Evolutionary conservation across 495 filamentous ascomycete genomes (phyloP), one percentile per base, ranked within the genome.

Genomic region (Penicillium ucsense): DNA sequence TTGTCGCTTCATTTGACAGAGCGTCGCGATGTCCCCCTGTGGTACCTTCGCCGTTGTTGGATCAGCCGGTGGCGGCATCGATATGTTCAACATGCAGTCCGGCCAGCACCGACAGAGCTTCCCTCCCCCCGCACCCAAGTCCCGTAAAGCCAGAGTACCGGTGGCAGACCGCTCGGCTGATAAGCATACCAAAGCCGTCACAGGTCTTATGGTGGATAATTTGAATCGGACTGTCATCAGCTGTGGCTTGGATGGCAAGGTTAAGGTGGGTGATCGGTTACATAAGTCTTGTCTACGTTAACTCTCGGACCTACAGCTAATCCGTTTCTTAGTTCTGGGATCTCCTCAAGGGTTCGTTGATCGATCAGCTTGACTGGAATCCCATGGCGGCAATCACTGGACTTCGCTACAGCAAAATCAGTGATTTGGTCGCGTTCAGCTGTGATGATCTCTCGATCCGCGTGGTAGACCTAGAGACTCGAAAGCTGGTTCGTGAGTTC

Each of bases 81-180:
- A 91, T 56, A 86, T 95, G 82, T 97, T 85, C 75, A 99, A 99
- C 63, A 73, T 99, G 51, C 92, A 99, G 61, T 96, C 90, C 28
- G 92, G 92, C 35, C 66, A 81, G 8, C 85, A 91, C 60, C 80
- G 91, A 38, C 87, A 88, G 51, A 79, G 83, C 29, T 97, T 91
- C 63, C 92, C 92, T 29, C 76, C 86, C 8, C 78, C 43, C 57
- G 84, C 47, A 79, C 78, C 35, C 75, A 80, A 28, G 72, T 77
- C 53, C 29, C 32, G 84, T 1, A 29, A 7, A 10, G 9, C 27
- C 27, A 48, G 33, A 30, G 3, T 38, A 8, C 44, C 12, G n/a
- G 5, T 11, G 5, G 46, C 9, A 8, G 38, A 43, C 32, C 5
- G 32, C 6, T 38, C 38, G 31, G 38, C 29, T 3, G 3, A 36